Conservation (phyloP, 1,284 basidiomycete genomes). For the Erythrobasidium hasegawianum region DNA sequence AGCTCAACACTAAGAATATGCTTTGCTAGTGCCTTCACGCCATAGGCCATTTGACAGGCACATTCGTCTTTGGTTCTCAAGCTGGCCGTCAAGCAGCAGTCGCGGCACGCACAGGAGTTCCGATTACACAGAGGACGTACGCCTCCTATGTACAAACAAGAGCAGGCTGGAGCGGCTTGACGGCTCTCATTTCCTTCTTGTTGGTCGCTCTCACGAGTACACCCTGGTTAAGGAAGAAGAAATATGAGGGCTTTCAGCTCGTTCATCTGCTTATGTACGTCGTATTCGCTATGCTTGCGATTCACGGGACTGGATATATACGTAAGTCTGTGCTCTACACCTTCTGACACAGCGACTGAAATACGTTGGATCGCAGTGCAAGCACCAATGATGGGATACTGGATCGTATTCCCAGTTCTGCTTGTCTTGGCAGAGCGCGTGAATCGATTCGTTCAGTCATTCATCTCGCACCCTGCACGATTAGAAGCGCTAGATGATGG, state of each 20-base stretch:
- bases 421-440: conserved; percentile 4
- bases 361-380: background rate
- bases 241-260: conserved; percentile 23
- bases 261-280: conserved; percentile 25
- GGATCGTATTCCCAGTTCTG: conserved; percentile 8
- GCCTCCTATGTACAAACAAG: background rate
- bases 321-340: background rate
- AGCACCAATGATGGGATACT: conserved; percentile 26
- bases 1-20: too few species aligned
- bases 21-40: background rate
- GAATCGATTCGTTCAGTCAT: conserved; percentile 11
- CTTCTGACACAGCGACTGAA: background rate
- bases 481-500: conserved; percentile 27
- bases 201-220: conserved; percentile 10
- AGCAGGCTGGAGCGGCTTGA: conserved; percentile 18
- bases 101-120: background rate
- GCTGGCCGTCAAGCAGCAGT: background rate
- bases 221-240: background rate
- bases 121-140: too few species aligned
- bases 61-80: conserved; percentile 5
- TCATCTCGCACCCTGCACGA: conserved; percentile 12
- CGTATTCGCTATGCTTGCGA: conserved; percentile 25
- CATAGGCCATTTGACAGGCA: conserved; percentile 17
- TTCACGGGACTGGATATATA: conserved; percentile 10
- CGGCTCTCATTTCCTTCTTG: background rate